Conservation (phyloP, 2,329 filamentous ascomycete genomes). For the Fusarium nanum region DNA sequence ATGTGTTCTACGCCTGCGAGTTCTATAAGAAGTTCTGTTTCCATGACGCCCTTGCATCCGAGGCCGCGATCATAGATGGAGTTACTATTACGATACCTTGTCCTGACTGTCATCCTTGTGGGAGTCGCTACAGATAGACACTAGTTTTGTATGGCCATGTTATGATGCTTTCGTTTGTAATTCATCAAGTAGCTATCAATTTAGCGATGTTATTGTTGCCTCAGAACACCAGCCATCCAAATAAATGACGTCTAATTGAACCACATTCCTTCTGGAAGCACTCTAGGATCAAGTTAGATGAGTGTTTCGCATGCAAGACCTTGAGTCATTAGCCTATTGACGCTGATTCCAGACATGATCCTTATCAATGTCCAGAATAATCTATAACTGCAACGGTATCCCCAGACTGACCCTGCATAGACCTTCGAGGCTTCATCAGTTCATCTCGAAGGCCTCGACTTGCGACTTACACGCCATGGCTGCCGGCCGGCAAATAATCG, state of each 20-base stretch:
- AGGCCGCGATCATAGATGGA: neutral
- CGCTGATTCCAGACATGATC: rapidly evolving
- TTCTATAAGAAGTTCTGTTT: constrained; percentile 38
- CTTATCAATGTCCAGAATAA: neutral
- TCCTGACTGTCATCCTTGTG: neutral
- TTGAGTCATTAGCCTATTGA: rapidly evolving
- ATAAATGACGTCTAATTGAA: neutral
- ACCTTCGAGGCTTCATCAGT: neutral
- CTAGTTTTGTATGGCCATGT: neutral
- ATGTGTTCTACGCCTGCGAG: constrained; percentile 20
- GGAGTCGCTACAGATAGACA: neutral
- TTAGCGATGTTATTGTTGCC: neutral
- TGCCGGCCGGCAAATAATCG: neutral
- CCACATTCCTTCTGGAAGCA: neutral
- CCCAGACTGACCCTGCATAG: neutral
- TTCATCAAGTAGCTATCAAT: neutral
- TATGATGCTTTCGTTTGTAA: neutral
- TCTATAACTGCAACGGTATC: rapidly evolving
- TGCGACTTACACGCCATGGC: neutral
- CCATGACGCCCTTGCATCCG: constrained; percentile 24
- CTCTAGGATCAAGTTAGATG: rapidly evolving
- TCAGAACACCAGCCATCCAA: neutral
- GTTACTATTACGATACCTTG: neutral
- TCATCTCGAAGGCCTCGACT: neutral
- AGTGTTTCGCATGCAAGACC: neutral